Evolutionary conservation across 108 stramenopile genomes (phyloP), one percentile per base, ranked within the genome.

Genomic region (Cyclotella choctawhatcheeana): DNA sequence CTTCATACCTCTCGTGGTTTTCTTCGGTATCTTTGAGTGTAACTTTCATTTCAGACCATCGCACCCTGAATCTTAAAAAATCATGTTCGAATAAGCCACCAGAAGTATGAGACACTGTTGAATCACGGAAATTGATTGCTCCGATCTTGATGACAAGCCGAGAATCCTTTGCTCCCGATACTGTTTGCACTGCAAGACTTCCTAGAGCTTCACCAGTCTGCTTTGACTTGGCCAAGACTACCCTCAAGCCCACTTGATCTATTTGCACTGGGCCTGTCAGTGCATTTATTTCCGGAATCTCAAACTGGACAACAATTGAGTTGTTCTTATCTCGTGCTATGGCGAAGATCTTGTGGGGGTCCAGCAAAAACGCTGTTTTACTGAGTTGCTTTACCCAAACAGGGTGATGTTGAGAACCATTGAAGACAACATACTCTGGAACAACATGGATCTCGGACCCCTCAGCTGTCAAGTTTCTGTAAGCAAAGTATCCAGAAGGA

Each of bases 361-460:
- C 81, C 21, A 81, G 33, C 27, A 77, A 22, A 68, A 72, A 77
- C 12, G 70, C 63, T 12, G 58, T 53, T 2, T 29, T 52, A 8
- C 70, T 56, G 18, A 81, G 40, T 58, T 81, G 81, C 44, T 58
- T 71, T 0, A 81, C 75, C 48, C 64, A 44, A n/a, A 92, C 74
- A 32, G 65, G 44, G n/a, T 84, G 61, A n/a, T 84, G 60, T 22
- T 67, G 33, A 50, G 89, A 84, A 40, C 91, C 91, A 66, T 95
- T 95, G 69, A 88, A 95, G 2, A 95, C 76, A 45, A 93, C 72
- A 55, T 84, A 95, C 66, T 95, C 94, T 10, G 94, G 94, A 12
- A 95, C 73, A 40, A 95, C 67, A 56, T 95, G 94, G 24, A 95
- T 48, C 58, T 92, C 89, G 6, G 84, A 79, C 58, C 92, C 91